Conservation (phyloP, 176 grass and related monocot species). For the Alloteropsis semialata region DNA sequence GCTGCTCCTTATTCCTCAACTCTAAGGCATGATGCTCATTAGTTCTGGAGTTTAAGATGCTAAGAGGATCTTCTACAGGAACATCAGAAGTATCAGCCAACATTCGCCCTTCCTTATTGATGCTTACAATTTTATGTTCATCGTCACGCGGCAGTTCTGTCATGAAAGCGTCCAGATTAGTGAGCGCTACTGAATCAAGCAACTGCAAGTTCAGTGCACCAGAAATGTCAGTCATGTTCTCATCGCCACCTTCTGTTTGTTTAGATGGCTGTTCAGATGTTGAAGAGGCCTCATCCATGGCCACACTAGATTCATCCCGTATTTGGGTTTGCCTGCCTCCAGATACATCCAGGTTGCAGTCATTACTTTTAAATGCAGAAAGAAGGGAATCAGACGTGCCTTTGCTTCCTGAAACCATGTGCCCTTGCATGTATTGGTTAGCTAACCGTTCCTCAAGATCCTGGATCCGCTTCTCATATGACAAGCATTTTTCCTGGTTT, state of each 20-base stretch:
- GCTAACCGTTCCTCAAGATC: constrained; percentile 82
- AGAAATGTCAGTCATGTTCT: constrained; percentile 90
- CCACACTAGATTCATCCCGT: constrained; percentile 50
- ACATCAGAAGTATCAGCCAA: constrained; percentile 40
- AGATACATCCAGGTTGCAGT: constrained; percentile 47
- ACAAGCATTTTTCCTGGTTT: constrained; percentile 65
- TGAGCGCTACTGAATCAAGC: constrained; percentile 37
- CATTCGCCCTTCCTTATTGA: constrained; percentile 48
- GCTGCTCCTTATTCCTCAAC: constrained; percentile 44
- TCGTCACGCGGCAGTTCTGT: constrained; percentile 42
- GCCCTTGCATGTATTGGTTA: constrained; percentile 69
- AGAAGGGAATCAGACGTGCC: constrained; percentile 49
- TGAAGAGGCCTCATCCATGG: constrained; percentile 88
- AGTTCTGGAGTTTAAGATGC: constrained; percentile 42
- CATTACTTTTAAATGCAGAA: constrained; percentile 57
- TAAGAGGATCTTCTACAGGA: constrained; percentile 45
- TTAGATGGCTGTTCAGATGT: constrained; percentile 72
- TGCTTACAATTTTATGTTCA: constrained; percentile 54
- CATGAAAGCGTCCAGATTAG: constrained; percentile 74
- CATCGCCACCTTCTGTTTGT: constrained; percentile 85
- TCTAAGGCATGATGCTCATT: constrained; percentile 43
- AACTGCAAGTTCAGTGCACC: constrained; percentile 66
- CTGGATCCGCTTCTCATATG: constrained; percentile 85
- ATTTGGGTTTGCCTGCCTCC: constrained; percentile 53
- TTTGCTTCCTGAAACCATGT: constrained; percentile 60